phyloP scores from a whole-genome alignment of 371 early-diverging fungal species.

The Zancudomyces culisetae region DNA sequence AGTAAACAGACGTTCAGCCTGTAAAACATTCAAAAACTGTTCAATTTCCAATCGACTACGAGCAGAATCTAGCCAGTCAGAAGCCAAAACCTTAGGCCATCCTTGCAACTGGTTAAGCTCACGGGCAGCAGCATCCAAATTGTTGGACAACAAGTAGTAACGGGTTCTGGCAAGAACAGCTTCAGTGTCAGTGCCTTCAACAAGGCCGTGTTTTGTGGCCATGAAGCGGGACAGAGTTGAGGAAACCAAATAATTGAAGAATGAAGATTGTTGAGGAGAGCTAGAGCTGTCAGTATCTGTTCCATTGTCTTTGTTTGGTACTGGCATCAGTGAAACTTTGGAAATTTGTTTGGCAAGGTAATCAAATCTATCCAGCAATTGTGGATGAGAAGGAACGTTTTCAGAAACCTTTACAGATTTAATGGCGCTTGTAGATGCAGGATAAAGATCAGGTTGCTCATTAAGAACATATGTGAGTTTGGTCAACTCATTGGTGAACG shows the following conservation, averaged over 20 bases:
- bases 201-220: slow-evolving; percentile 69
- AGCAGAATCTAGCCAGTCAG: slow-evolving; percentile 77
- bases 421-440: slow-evolving; percentile 42
- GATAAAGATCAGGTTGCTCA: slow-evolving; percentile 35
- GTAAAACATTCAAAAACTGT: slow-evolving; percentile 59
- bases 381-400: slow-evolving; percentile 51
- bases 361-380: slow-evolving; percentile 54
- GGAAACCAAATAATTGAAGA: slow-evolving; percentile 64
- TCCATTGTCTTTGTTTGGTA: no score
- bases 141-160: slow-evolving; percentile 48
- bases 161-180: slow-evolving; percentile 65
- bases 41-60: slow-evolving; percentile 70
- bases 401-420: slow-evolving; percentile 37
- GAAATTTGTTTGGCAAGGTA: slow-evolving; percentile 50
- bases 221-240: slow-evolving; percentile 51
- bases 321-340: slow-evolving; percentile 65
- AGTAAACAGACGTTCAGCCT: not conserved
- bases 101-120: slow-evolving; percentile 86
- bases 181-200: slow-evolving; percentile 78
- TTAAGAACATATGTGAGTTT: slow-evolving; percentile 30
- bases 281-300: no score
- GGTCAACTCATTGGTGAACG: slow-evolving; percentile 49
- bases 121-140: slow-evolving; percentile 75
- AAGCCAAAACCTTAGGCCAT: slow-evolving; percentile 75
- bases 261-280: slow-evolving; percentile 44